Percentiles rank a stretch among this genome's conserved stretches.
phyloP scores from a whole-genome alignment of 2,329 filamentous ascomycete genomes.

The Aquanectria penicillioides region DNA sequence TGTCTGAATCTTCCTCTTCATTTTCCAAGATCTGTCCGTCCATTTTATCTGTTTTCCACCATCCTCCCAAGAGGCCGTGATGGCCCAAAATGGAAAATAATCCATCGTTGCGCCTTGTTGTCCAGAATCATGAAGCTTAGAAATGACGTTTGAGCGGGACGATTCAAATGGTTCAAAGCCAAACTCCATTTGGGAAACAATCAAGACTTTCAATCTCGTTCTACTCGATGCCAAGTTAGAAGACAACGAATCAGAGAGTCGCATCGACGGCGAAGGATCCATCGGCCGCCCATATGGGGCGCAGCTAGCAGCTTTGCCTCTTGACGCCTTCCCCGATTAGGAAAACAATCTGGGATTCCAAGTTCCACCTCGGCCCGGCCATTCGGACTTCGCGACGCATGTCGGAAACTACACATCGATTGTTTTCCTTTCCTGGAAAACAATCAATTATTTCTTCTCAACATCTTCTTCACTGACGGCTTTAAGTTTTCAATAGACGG shows the following conservation, averaged over 20 bases:
- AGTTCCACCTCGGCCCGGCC: slow-evolving; percentile 1
- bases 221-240: background rate
- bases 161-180: background rate
- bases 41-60: slow-evolving; percentile 5
- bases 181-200: slow-evolving; percentile 20
- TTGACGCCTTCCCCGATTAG: slow-evolving; percentile 29
- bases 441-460: slow-evolving; percentile 9
- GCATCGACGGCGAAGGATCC: background rate
- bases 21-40: background rate
- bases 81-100: slow-evolving; percentile 29
- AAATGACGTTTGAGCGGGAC: background rate
- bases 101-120: slow-evolving; percentile 4
- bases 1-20: background rate
- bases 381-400: slow-evolving; percentile 8
- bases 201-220: background rate
- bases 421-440: slow-evolving; percentile 28
- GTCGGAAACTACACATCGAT: background rate
- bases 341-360: slow-evolving; percentile 38
- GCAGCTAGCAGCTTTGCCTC: background rate
- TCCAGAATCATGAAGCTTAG: background rate
- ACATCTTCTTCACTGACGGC: background rate
- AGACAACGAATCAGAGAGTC: slow-evolving; percentile 1
- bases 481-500: background rate
- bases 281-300: slow-evolving; percentile 12
- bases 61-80: background rate